A percentile compares a stretch with the other conserved stretches of the same genome.
These are phyloP conservation scores for Aspergillus chevalieri DNA, from an alignment of 2,329 filamentous ascomycete genomes.

Conservation along the genomic window DNA sequence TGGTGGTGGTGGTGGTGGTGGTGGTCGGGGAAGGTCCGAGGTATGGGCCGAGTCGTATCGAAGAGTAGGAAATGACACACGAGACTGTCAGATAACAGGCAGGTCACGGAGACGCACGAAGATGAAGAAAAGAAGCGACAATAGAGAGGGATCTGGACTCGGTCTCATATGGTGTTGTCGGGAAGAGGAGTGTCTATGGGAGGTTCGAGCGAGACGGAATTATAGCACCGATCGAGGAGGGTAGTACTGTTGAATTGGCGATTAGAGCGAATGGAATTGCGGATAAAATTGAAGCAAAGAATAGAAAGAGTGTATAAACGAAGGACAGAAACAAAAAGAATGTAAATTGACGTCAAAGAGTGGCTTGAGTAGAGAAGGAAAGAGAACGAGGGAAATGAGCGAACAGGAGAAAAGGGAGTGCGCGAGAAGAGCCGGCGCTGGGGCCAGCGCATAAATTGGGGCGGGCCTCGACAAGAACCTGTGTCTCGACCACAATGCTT, in stretches of 20 bases:
- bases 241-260: not conserved
- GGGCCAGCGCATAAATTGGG: too few relatives aligned
- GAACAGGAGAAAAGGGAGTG: not conserved
- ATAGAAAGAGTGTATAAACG: not conserved
- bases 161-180: slow-evolving; percentile 16
- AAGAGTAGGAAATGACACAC: not conserved
- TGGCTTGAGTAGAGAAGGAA: not conserved
- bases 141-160: slow-evolving; percentile 9
- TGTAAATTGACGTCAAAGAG: not conserved
- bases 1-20: not conserved
- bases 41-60: not conserved
- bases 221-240: not conserved
- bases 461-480: too few relatives aligned
- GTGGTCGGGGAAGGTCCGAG: not conserved
- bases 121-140: slow-evolving; percentile 1
- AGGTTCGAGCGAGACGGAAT: slow-evolving; percentile 12
- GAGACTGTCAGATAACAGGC: not conserved
- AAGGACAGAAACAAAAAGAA: not conserved
- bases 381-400: not conserved
- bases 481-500: too few relatives aligned
- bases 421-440: too few relatives aligned
- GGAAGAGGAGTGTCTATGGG: slow-evolving; percentile 5
- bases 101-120: not conserved
- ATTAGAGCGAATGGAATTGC: not conserved
- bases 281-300: not conserved